These are phyloP conservation scores for Elsinoe necatrix DNA, from an alignment of 2,329 filamentous ascomycete genomes.

Conservation along the genomic window DNA sequence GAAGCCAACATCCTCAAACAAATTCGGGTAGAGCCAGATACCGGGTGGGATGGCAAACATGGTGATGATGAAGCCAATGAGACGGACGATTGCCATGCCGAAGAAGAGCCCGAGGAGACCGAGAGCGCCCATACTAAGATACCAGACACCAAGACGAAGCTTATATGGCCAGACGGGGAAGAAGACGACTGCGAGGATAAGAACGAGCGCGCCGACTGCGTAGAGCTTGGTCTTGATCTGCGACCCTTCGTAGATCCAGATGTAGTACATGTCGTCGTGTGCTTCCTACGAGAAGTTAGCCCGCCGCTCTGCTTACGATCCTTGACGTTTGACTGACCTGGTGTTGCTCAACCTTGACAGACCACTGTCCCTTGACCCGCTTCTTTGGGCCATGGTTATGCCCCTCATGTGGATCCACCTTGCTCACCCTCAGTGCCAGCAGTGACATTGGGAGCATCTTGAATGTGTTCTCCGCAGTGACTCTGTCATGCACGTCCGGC, in stretches of 20 bases:
- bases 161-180: constrained; percentile 95
- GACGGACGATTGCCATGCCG: constrained; percentile 90
- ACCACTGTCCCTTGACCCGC: constrained; percentile 93
- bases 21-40: constrained; percentile 95
- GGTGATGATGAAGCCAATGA: constrained; percentile 89
- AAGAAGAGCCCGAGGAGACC: constrained; percentile 90
- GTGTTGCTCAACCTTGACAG: constrained; percentile 88
- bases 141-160: constrained; percentile 90
- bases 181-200: constrained; percentile 82
- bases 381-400: constrained; percentile 69
- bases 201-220: constrained; percentile 68
- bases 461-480: constrained; percentile 85
- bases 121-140: constrained; percentile 88
- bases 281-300: constrained; percentile 57
- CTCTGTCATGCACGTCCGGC: constrained; percentile 78
- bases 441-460: constrained; percentile 92
- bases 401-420: constrained; percentile 68
- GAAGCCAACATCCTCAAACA: constrained; percentile 98
- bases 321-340: background rate
- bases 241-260: constrained; percentile 90
- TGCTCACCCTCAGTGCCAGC: constrained; percentile 80
- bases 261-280: constrained; percentile 80
- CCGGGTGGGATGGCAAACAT: constrained; percentile 78
- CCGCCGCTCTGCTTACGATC: background rate
- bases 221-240: constrained; percentile 93